These are phyloP conservation scores for Clohesyomyces aquaticus DNA, from an alignment of 495 filamentous ascomycete genomes.

Conservation along the genomic window DNA sequence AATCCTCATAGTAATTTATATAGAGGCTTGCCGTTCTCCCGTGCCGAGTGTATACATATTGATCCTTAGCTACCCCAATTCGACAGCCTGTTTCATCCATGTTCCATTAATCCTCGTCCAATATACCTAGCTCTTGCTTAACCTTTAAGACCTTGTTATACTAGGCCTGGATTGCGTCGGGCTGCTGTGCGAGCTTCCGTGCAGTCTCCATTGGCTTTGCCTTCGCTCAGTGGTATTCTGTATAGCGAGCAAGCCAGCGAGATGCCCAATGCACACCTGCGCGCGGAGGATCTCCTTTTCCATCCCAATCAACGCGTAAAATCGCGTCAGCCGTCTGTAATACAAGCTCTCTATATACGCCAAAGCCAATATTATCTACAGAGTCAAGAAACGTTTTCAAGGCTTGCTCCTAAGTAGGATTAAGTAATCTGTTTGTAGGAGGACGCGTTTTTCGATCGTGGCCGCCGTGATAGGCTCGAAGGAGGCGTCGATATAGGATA, in stretches of 20 bases:
- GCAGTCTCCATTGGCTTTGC: not conserved
- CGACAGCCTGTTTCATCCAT: not conserved
- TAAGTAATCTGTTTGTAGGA: not conserved
- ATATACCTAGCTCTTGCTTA: not conserved
- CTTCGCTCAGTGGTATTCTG: not conserved
- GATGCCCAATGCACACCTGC: not conserved
- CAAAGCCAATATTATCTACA: not conserved
- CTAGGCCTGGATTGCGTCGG: not conserved
- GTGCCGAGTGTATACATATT: not conserved
- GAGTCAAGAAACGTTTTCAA: not conserved
- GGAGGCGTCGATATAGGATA: not conserved
- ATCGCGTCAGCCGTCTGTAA: not conserved
- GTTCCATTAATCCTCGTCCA: not conserved
- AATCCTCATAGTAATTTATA: not conserved
- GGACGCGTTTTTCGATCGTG: not conserved
- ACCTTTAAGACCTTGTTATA: not conserved
- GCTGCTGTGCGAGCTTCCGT: slow-evolving; percentile 1
- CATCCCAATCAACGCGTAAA: not conserved
- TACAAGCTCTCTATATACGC: not conserved
- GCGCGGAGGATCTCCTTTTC: not conserved
- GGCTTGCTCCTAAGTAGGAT: not conserved
- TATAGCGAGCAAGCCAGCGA: not conserved
- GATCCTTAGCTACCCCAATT: not conserved
- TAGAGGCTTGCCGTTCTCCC: not conserved
- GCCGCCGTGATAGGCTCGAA: not conserved